A percentile compares a stretch with the other conserved stretches of the same genome.
These are phyloP conservation scores for Globisporangium perplexum DNA, from an alignment of 352 stramenopile genomes.

Conservation along the genomic window DNA sequence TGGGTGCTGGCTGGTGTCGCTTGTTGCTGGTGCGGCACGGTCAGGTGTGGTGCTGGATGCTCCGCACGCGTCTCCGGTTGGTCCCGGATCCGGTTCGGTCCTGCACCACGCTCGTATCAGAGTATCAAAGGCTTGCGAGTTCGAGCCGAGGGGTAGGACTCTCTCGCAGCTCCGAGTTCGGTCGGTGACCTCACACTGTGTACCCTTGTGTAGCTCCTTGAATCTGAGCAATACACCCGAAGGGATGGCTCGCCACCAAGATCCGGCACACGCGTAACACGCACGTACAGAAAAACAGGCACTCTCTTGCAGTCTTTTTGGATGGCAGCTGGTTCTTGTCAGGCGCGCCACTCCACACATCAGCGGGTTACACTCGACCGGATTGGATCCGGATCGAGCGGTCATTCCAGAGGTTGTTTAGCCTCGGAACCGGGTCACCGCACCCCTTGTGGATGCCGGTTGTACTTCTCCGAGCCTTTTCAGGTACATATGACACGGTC, in stretches of 20 bases:
- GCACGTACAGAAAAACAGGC: neutral
- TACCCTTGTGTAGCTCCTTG: neutral
- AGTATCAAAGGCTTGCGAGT: too few relatives aligned
- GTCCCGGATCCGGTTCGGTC: too few relatives aligned
- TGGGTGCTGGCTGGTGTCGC: too few relatives aligned
- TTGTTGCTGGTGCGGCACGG: too few relatives aligned
- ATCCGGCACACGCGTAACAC: neutral
- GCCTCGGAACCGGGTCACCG: neutral
- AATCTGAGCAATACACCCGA: neutral
- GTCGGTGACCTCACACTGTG: neutral
- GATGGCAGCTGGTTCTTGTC: neutral
- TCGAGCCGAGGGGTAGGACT: too few relatives aligned
- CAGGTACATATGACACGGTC: neutral
- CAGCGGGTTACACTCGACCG: neutral
- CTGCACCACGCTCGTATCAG: too few relatives aligned
- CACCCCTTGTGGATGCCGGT: neutral
- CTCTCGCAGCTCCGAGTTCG: too few relatives aligned
- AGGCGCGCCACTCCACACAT: neutral
- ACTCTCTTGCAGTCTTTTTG: neutral
- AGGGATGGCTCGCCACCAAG: neutral
- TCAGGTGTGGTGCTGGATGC: too few relatives aligned
- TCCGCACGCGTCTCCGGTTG: too few relatives aligned
- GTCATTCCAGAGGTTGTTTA: neutral
- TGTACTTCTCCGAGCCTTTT: neutral
- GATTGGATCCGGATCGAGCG: neutral